phyloP scores from a whole-genome alignment of 192 early-diverging fungal genomes.

The Pilobolus umbonatus region DNA sequence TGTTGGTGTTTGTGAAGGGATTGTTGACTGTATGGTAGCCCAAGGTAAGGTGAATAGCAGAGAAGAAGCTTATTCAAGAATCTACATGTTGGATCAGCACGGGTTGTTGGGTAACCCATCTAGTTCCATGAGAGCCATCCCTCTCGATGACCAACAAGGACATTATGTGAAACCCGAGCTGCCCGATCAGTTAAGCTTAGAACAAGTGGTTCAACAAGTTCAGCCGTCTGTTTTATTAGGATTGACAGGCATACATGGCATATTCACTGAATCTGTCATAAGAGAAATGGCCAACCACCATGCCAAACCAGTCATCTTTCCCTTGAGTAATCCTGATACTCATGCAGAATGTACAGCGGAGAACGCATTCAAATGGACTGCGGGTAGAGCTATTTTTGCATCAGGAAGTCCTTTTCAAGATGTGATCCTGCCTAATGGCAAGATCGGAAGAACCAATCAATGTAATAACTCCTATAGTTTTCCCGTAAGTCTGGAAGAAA shows the following conservation, averaged over 20 bases:
- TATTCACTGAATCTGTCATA: constrained; percentile 38
- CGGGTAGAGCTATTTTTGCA: constrained; percentile 90
- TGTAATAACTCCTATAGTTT: constrained; percentile 97
- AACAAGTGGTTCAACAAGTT: constrained; percentile 37
- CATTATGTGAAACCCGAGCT: constrained; percentile 37
- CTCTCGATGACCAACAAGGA: constrained; percentile 37
- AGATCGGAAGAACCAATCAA: constrained; percentile 67
- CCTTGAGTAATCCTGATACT: constrained; percentile 80
- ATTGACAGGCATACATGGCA: constrained; percentile 35
- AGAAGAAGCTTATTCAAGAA: constrained; percentile 39
- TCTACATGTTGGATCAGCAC: constrained; percentile 45
- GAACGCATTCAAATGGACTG: constrained; percentile 79
- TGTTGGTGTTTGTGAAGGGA: constrained; percentile 48
- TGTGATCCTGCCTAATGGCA: constrained; percentile 60
- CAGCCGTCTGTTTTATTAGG: constrained; percentile 42
- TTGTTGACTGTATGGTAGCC: constrained; percentile 23
- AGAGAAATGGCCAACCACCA: constrained; percentile 69
- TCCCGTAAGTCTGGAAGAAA: constrained; percentile 51
- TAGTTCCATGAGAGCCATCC: background rate
- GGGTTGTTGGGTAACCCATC: constrained; percentile 36
- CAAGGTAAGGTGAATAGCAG: constrained; percentile 18
- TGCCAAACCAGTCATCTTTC: constrained; percentile 83
- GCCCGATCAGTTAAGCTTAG: constrained; percentile 35
- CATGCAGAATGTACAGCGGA: constrained; percentile 96
- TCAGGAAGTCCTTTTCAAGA: constrained; percentile 92